Conservation (phyloP, 345 rosid species). For the Hibiscus syriacus region DNA sequence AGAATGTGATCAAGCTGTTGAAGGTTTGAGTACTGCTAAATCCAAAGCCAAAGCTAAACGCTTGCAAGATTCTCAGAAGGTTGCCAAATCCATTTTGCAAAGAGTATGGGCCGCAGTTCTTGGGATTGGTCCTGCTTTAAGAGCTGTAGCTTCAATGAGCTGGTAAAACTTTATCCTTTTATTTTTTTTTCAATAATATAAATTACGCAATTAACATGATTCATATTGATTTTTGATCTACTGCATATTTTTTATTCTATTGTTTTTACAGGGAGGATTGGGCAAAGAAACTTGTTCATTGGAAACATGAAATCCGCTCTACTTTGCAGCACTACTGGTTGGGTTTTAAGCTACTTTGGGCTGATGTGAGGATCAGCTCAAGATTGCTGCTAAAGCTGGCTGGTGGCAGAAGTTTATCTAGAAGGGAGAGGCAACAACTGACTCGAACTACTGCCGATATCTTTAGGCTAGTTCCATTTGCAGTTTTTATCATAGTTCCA, state of each 20-base stretch:
- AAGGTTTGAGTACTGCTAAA: constrained; percentile 69
- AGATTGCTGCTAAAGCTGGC: constrained; percentile 80
- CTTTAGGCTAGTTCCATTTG: constrained; percentile 73
- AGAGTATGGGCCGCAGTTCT: constrained; percentile 51
- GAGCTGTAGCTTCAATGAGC: constrained; percentile 93
- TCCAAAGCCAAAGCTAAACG: constrained; percentile 84
- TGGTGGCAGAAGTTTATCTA: constrained; percentile 80
- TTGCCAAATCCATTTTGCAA: constrained; percentile 40
- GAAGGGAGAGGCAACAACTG: constrained; percentile 77
- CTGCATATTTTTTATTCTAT: constrained; percentile 20
- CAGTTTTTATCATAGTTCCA: constrained; percentile 83
- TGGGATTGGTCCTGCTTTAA: constrained; percentile 85
- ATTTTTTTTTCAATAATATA: neutral
- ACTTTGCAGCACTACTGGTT: constrained; percentile 87
- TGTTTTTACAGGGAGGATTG: constrained; percentile 71
- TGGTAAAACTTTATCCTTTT: constrained; percentile 37
- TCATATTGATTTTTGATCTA: constrained; percentile 10
- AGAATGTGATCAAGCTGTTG: constrained; percentile 96
- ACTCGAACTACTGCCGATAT: constrained; percentile 80
- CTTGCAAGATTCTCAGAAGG: constrained; percentile 52
- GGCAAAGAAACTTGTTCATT: constrained; percentile 71
- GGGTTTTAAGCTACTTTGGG: constrained; percentile 85
- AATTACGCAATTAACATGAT: constrained; percentile 5
- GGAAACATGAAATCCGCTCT: constrained; percentile 82
- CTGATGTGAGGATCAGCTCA: constrained; percentile 75